Evolutionary conservation across 2,329 filamentous ascomycete species (phyloP).

Genomic region (Exophiala oligosperma): DNA sequence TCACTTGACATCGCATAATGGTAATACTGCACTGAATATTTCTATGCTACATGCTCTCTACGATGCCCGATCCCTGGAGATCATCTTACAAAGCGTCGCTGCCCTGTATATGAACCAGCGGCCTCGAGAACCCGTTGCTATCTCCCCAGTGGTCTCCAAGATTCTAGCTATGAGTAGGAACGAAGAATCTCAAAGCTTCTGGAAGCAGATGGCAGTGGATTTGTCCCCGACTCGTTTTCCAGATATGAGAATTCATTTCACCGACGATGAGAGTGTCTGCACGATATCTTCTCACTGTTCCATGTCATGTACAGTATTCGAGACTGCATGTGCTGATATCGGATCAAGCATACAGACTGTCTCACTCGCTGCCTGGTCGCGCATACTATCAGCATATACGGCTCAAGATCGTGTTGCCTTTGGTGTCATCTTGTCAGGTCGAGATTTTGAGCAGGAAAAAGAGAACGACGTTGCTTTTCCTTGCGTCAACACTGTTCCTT

Average conservation of each 20-base stretch:
- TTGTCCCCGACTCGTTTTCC: conserved; percentile 72
- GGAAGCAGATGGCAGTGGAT: conserved; percentile 57
- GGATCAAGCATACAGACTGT: conserved; percentile 75
- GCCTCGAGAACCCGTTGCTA: conserved; percentile 28
- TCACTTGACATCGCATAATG: conserved; percentile 43
- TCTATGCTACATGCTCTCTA: conserved; percentile 80
- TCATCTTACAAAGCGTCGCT: conserved; percentile 63
- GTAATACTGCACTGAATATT: conserved; percentile 43
- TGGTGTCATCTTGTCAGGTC: conserved; percentile 76
- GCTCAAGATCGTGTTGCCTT: conserved; percentile 75
- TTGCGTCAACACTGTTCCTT: conserved; percentile 77
- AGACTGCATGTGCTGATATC: conserved; percentile 54
- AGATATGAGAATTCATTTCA: conserved; percentile 64
- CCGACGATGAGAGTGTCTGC: conserved; percentile 34
- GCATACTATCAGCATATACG: conserved; percentile 71
- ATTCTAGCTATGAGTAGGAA: conserved; percentile 39
- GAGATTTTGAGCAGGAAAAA: conserved; percentile 60
- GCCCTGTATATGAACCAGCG: conserved; percentile 37
- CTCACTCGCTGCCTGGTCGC: conserved; percentile 76
- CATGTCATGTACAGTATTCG: conserved; percentile 49
- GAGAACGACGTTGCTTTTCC: conserved; percentile 64
- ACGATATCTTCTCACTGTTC: conserved; percentile 40
- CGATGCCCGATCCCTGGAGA: conserved; percentile 72
- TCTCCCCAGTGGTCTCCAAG: conserved; percentile 46
- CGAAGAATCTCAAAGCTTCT: conserved; percentile 54